Base-by-base conservation (phyloP, 192 early-diverging fungal species). In the Gamsiella multidivaricata region DNA sequence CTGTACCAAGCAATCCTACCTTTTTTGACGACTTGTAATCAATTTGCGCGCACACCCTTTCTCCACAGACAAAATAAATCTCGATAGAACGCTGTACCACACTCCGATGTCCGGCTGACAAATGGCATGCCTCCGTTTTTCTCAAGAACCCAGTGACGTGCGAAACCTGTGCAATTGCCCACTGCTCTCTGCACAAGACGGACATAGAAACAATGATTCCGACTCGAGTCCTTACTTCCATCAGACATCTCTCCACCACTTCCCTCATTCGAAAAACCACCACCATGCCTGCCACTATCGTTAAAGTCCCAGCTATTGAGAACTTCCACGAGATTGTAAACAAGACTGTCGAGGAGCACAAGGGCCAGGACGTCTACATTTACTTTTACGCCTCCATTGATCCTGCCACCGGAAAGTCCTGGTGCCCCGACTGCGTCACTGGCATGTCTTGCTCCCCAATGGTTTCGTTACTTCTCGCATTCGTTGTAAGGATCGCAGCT, bases 391-490 rank as follows among this genome's bases (percentile, higher is more conserved):
- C 65, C 9, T 68, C 65, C 18, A 62, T 57, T 15, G 61, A 69
- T 36, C 61, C 70, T 36, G 43, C 45, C 33, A 82, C 81, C 29
- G 81, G 81, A 73, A 72, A 82, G 66, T 82, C 81, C 17, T 82
- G 81, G 81, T 82, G 81, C 58, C 81, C 81, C 34, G 81, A 82
- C 65, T 82, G 75, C 47, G 65, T 79, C 37, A 39, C 26, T 0
- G 63, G 81, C 79, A 74, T 43, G 5, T 45, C 23, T 28, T 64
- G 10, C 18, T 53, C 39, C 8, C 23, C 47, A 34, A 22, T 31
- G n/a, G n/a, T n/a, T n/a, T n/a, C n/a, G n/a, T n/a, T n/a, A n/a
- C n/a, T n/a, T n/a, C n/a, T n/a, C n/a, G n/a, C n/a, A n/a, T n/a
- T n/a, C n/a, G n/a, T n/a, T n/a, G n/a, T n/a, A n/a, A n/a, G n/a